Base-by-base conservation (phyloP, 257 asterid genomes). In the Cruciata laevipes region DNA sequence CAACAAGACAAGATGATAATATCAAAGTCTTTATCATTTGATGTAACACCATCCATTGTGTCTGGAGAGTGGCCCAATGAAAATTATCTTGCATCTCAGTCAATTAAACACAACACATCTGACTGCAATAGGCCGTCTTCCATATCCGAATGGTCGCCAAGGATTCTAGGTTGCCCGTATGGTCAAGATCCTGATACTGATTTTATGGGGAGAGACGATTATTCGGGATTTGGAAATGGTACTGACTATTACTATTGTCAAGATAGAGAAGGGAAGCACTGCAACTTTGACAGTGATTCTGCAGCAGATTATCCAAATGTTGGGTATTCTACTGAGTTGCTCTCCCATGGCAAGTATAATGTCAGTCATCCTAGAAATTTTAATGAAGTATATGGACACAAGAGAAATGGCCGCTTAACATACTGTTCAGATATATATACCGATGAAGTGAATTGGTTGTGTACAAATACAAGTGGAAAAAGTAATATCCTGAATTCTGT, bases 111-210 rank as follows among this genome's bases (percentile, higher is more conserved):
- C 53, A 67, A 56, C 61, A 66, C 70, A 61, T 63, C 71, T 72
- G 71, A 63, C 73, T 67, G 83, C 40, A 69, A 75, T 70, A 74
- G 66, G 67, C 74, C 47, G 58, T 67, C 83, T 72, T 78, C 82
- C 68, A 57, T 73, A 72, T 70, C 83, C 68, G 80, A 76, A 52
- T 74, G 84, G 77, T 77, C 73, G 68, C 84, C 85, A 68, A 59
- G 69, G 72, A 61, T 78, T 44, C 70, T 71, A 59, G 74, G 73
- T 73, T 70, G 77, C 72, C 65, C 62, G 56, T 55, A 61, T 24
- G 74, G 74, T 73, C 79, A 66, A 59, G 65, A 70, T 76, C 69
- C 51, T 63, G 82, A 72, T 69, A 55, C 51, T 63, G 75, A 72
- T 77, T 69, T 72, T 71, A 61, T 52, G 38, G 73, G 70, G 67